Percentiles rank a stretch among this genome's conserved stretches.
Conservation (phyloP, 352 stramenopile species). For the Phytophthora boehmeriae region DNA sequence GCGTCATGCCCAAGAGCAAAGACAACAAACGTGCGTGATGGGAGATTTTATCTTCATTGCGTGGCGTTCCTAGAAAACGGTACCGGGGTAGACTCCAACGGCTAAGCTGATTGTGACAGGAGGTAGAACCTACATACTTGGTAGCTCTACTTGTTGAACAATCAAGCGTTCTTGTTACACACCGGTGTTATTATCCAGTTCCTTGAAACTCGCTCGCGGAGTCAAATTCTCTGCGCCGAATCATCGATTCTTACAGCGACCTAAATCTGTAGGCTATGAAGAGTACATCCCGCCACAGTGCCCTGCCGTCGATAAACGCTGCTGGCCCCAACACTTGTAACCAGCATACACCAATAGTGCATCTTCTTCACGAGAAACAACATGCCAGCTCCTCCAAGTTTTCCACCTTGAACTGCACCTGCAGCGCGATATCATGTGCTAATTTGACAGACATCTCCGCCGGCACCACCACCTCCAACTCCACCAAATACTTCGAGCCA, state of each 20-base stretch:
- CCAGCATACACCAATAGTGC: conserved; percentile 50
- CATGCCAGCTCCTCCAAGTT: conserved; percentile 90
- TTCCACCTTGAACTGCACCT: conserved; percentile 96
- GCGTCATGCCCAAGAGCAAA: conserved; percentile 69
- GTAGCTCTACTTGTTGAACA: conserved; percentile 15
- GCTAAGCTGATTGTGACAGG: too few relatives aligned
- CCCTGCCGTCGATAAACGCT: conserved; percentile 5
- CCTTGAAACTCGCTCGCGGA: conserved; percentile 19
- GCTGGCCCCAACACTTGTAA: conserved; percentile 15
- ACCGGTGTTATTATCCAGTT: conserved; percentile 11
- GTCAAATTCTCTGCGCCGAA: conserved; percentile 5
- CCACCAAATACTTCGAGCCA: conserved; percentile 93
- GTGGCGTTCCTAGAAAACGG: neutral
- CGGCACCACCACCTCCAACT: conserved; percentile 94
- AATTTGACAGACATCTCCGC: conserved; percentile 90
- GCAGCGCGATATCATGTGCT: conserved; percentile 93
- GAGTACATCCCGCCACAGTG: conserved; percentile 23
- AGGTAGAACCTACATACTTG: conserved; percentile 16
- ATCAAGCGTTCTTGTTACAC: neutral
- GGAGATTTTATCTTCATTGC: neutral
- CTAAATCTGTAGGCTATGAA: conserved; percentile 20
- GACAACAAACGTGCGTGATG: conserved; percentile 45
- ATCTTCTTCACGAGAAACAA: too few relatives aligned
- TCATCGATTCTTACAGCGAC: conserved; percentile 11
- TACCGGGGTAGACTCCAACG: too few relatives aligned